phyloP scores from a whole-genome alignment of 2,329 filamentous ascomycete genomes.

The Botrytis pseudocinerea region DNA sequence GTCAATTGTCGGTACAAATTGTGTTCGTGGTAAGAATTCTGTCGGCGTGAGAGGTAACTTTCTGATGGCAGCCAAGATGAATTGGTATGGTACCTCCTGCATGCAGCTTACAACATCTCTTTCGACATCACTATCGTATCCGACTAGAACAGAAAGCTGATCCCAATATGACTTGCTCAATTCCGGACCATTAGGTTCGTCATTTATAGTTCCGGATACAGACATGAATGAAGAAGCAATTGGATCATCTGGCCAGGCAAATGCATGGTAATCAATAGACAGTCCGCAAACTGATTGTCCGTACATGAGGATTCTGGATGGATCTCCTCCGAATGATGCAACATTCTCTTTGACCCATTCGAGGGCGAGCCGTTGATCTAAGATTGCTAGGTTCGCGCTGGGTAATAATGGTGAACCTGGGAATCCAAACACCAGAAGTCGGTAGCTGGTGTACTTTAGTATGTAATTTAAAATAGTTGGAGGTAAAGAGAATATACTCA shows the following conservation, averaged over 20 bases:
- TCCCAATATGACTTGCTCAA: constrained; percentile 6
- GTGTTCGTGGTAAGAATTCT: constrained; percentile 2
- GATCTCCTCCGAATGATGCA: constrained; percentile 10
- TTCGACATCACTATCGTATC: background rate
- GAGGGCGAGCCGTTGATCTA: constrained; percentile 18
- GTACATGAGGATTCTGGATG: constrained; percentile 34
- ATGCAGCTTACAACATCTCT: background rate
- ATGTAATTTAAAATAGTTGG: no score
- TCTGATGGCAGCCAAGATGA: constrained; percentile 1
- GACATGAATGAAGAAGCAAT: constrained; percentile 34
- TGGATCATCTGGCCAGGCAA: constrained; percentile 23
- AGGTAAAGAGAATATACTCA: background rate
- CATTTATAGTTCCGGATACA: constrained; percentile 34
- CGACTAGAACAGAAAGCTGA: background rate
- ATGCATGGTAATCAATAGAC: constrained; percentile 28
- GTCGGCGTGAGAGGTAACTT: background rate
- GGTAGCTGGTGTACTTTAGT: constrained; percentile 9
- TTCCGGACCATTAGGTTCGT: constrained; percentile 12
- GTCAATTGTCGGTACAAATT: constrained; percentile 30
- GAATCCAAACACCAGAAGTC: constrained; percentile 10
- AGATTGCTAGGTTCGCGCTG: background rate
- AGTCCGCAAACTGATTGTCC: constrained; percentile 45
- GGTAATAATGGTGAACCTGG: constrained; percentile 43
- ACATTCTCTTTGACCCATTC: constrained; percentile 34
- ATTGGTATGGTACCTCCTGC: constrained; percentile 5